A percentile compares a stretch with the other conserved stretches of the same genome.
These are phyloP conservation scores for Ogataea methanolica DNA, from an alignment of 805 yeast genomes.

Conservation along the genomic window DNA sequence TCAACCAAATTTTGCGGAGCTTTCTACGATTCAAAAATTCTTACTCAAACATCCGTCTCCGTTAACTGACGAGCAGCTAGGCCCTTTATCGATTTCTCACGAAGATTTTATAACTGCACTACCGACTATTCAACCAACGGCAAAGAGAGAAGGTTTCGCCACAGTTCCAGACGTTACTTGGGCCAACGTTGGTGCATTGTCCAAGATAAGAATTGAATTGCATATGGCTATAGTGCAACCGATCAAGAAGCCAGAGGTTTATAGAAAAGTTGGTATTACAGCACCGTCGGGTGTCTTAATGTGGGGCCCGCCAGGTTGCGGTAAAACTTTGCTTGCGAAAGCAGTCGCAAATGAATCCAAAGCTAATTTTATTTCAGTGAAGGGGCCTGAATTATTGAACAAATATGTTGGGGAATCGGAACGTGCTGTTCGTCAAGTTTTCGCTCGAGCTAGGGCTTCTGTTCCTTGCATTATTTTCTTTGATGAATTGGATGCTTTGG, in stretches of 20 bases:
- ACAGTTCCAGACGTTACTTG: conserved; percentile 97
- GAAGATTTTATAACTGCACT: conserved; percentile 81
- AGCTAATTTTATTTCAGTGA: conserved; percentile 91
- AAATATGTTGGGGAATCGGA: conserved; percentile 97
- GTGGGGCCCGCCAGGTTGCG: conserved; percentile 99
- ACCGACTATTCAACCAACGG: conserved; percentile 94
- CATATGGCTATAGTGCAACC: conserved; percentile 99
- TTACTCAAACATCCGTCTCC: conserved; percentile 74
- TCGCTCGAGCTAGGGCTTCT: conserved; percentile 91
- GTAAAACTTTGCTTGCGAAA: conserved; percentile 92
- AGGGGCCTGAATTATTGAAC: conserved; percentile 94
- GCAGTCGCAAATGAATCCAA: conserved; percentile 98
- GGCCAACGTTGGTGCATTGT: conserved; percentile 90
- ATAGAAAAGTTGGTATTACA: conserved; percentile 84
- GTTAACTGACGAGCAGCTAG: conserved; percentile 68
- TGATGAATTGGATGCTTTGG: conserved; percentile 94
- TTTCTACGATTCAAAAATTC: conserved; percentile 69
- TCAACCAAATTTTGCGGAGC: conserved; percentile 6
- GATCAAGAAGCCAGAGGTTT: conserved; percentile 85
- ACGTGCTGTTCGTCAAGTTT: conserved; percentile 86
- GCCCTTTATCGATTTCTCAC: conserved; percentile 67
- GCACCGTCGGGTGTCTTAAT: conserved; percentile 96
- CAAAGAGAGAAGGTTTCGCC: conserved; percentile 97
- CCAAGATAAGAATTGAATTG: conserved; percentile 75
- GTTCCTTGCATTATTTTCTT: conserved; percentile 92